These are phyloP conservation scores for Nannochloropsis oceanica DNA, from an alignment of 108 stramenopile species.

Conservation along the genomic window DNA sequence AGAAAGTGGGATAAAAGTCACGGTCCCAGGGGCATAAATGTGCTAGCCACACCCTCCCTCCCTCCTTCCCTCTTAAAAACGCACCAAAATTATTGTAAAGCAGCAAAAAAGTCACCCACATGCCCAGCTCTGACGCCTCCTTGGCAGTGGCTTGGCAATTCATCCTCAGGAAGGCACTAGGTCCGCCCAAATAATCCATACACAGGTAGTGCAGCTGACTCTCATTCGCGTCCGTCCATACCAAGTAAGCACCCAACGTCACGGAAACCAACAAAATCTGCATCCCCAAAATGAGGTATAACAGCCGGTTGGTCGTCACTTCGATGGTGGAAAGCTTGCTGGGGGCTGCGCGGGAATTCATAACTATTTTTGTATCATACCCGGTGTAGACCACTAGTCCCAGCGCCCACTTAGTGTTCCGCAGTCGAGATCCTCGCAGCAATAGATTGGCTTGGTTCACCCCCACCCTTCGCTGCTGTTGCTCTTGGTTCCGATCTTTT, in stretches of 20 bases:
- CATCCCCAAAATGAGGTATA: slow-evolving; percentile 30
- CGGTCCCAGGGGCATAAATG: no score
- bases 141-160: slow-evolving; percentile 7
- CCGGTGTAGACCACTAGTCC: slow-evolving; percentile 89
- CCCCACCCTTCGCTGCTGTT: slow-evolving; percentile 38
- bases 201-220: slow-evolving; percentile 34
- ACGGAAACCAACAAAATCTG: slow-evolving; percentile 20
- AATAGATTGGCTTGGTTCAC: slow-evolving; percentile 68
- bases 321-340: slow-evolving; percentile 83
- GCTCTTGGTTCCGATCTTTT: slow-evolving; percentile 14
- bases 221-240: slow-evolving; percentile 23
- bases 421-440: slow-evolving; percentile 74
- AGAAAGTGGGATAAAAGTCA: no score
- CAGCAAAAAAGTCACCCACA: slow-evolving; percentile 63
- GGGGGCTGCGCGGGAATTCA: slow-evolving; percentile 72
- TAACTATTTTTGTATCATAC: slow-evolving; percentile 74
- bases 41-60: no score
- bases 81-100: slow-evolving; percentile 46
- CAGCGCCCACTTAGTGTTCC: slow-evolving; percentile 90
- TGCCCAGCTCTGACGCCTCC: slow-evolving; percentile 33
- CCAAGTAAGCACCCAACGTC: slow-evolving; percentile 14
- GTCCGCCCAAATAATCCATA: neutral
- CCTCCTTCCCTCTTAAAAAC: neutral
- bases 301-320: slow-evolving; percentile 33
- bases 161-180: slow-evolving; percentile 4